Percentiles rank a stretch among this genome's conserved stretches.
phyloP scores from a whole-genome alignment of 2,329 filamentous ascomycete genomes.

The Phaeosphaeria sp. region DNA sequence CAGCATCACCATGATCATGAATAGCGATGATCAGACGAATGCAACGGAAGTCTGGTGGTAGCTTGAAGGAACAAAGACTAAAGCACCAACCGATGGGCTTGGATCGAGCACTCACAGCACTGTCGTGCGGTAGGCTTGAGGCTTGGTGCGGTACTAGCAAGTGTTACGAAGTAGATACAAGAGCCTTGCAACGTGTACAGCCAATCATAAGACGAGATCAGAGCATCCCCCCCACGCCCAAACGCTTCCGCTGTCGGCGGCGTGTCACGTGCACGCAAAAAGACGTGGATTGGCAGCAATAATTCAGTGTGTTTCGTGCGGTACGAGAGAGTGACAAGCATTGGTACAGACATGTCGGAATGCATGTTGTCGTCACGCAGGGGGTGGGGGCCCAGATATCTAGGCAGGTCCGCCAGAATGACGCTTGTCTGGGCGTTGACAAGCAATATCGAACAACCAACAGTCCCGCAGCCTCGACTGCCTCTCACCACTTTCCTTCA shows the following conservation, averaged over 20 bases:
- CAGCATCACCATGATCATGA: slow-evolving; percentile 13
- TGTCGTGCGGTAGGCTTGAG: neutral
- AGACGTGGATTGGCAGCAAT: neutral
- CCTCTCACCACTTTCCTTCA: slow-evolving; percentile 11
- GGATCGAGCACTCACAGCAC: slow-evolving; percentile 8
- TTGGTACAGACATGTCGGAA: neutral
- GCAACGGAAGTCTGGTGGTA: neutral
- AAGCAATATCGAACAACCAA: slow-evolving; percentile 30
- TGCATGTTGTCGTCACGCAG: slow-evolving; percentile 14
- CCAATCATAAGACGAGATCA: slow-evolving; percentile 8
- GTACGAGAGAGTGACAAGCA: neutral
- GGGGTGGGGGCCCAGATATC: slow-evolving; percentile 7
- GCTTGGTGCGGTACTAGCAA: slow-evolving; percentile 1
- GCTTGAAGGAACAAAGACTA: neutral
- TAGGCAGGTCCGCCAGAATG: slow-evolving; percentile 19
- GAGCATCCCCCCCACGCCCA: slow-evolving; percentile 12
- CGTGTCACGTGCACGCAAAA: slow-evolving; percentile 1
- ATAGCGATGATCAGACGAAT: neutral
- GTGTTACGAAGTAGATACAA: slow-evolving; percentile 1
- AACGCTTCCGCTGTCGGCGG: neutral
- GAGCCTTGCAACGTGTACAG: neutral
- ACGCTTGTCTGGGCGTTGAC: slow-evolving; percentile 31
- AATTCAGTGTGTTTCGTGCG: neutral
- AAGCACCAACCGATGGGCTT: neutral
- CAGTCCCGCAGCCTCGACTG: slow-evolving; percentile 25